Evolutionary conservation across 257 asterid species (phyloP), one percentile per base, ranked within the genome.

Genomic region (Perilla frutescens): DNA sequence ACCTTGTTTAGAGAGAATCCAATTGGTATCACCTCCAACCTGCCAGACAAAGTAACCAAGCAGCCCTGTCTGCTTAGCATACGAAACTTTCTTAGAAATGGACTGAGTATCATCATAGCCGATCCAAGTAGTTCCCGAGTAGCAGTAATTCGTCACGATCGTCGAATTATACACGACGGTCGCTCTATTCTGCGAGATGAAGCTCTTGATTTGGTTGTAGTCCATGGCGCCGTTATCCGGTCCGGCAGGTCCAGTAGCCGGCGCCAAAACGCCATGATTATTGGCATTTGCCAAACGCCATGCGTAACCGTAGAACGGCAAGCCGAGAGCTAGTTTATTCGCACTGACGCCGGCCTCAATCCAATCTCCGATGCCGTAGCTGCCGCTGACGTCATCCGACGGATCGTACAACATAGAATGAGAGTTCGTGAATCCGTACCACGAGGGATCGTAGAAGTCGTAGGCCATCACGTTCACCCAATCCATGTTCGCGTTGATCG

Each of bases 41-140:
- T 84, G 89, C 87, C 88, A 86, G 0, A 80, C 84, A 71, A 84
- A 84, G 79, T 84, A 84, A 15, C 92, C 92, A 14, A 81, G 90
- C 64, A 87, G 12, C 26, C 84, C 83, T 12, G 55, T 78, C 37
- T 72, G 78, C 70, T 83, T 83, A 5, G 87, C 85, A 45, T 63
- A 85, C 6, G 71, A 8, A 79, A 78, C 90, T 66, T 87, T 87
- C 1, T 80, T 41, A 1, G 74, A 10, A 32, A 87, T 69, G 6
- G 76, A 12, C 50, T 80, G 75, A 8, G 41, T 54, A 53, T 80
- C 90, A 26, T 87, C 92, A 26, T 69, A 87, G 1, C 90, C 85
- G 2, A 87, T 83, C 90, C 87, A 87, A 0, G 84, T 79, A 1
- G 79, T 81, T 13, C 85, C 90, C 1, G 84, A 29, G 36, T 76